These are phyloP conservation scores for Rusavskia elegans DNA, from an alignment of 495 filamentous ascomycete species.

Conservation along the genomic window DNA sequence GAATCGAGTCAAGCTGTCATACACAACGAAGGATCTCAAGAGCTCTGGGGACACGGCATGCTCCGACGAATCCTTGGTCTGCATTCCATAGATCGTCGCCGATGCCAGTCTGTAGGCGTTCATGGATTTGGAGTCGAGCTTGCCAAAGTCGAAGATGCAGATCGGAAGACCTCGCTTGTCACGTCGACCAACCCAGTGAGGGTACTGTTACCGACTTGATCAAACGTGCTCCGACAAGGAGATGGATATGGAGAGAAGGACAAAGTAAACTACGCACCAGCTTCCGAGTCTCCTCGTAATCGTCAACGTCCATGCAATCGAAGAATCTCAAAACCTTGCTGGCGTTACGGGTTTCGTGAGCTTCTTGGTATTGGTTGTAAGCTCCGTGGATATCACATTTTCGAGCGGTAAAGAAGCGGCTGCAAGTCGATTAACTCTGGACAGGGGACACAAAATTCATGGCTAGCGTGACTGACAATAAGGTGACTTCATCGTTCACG, in stretches of 20 bases:
- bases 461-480: slow-evolving; percentile 14
- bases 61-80: slow-evolving; percentile 39
- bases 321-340: slow-evolving; percentile 57
- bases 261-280: slow-evolving; percentile 33
- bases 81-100: slow-evolving; percentile 33
- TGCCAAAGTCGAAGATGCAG: slow-evolving; percentile 73
- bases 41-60: slow-evolving; percentile 44
- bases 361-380: slow-evolving; percentile 67
- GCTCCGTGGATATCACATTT: slow-evolving; percentile 23
- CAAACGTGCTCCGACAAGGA: background rate
- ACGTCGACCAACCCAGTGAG: slow-evolving; percentile 80
- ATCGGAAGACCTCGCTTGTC: slow-evolving; percentile 80
- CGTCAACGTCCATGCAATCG: slow-evolving; percentile 58
- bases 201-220: slow-evolving; percentile 48
- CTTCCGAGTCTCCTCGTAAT: slow-evolving; percentile 58
- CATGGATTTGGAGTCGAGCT: slow-evolving; percentile 67
- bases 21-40: slow-evolving; percentile 69
- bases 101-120: slow-evolving; percentile 50
- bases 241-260: background rate
- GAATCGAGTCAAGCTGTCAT: slow-evolving; percentile 80
- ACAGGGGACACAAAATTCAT: background rate
- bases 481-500: slow-evolving; percentile 16
- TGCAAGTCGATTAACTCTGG: slow-evolving; percentile 5
- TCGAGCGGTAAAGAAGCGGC: slow-evolving; percentile 19
- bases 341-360: slow-evolving; percentile 65